These are phyloP conservation scores for Vaccinium vitisidaea DNA, from an alignment of 148 eudicot genomes.

Conservation along the genomic window DNA sequence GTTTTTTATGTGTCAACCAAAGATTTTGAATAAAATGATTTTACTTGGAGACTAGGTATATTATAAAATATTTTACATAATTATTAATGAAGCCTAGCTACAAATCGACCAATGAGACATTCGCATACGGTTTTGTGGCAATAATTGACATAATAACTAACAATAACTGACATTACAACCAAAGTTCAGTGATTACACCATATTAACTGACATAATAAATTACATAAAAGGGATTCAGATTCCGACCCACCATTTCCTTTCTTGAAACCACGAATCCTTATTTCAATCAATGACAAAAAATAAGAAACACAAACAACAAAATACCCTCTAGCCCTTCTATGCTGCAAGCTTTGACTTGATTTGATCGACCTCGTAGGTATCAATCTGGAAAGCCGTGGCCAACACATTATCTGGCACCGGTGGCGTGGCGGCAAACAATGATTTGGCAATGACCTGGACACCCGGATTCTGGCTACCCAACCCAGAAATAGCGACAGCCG, in stretches of 20 bases:
- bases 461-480: constrained; percentile 47
- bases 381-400: constrained; percentile 21
- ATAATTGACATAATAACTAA: too few relatives aligned
- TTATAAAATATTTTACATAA: too few relatives aligned
- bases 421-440: constrained; percentile 19
- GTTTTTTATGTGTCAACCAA: too few relatives aligned
- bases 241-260: too few relatives aligned
- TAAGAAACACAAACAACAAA: neutral
- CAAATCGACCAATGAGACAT: too few relatives aligned
- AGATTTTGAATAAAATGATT: too few relatives aligned
- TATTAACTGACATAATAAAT: too few relatives aligned
- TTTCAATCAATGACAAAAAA: neutral
- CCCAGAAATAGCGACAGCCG: constrained; percentile 28
- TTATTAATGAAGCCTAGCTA: too few relatives aligned
- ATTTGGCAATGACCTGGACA: neutral
- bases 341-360: constrained; percentile 13
- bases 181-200: neutral
- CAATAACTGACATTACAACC: neutral
- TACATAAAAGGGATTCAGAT: too few relatives aligned
- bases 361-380: neutral
- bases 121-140: too few relatives aligned
- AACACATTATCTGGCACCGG: constrained; percentile 15
- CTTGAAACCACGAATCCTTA: neutral
- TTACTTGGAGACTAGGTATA: too few relatives aligned
- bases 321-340: neutral